These are phyloP conservation scores for Aspergillus unguis DNA, from an alignment of 2,329 filamentous ascomycete species.

Conservation along the genomic window DNA sequence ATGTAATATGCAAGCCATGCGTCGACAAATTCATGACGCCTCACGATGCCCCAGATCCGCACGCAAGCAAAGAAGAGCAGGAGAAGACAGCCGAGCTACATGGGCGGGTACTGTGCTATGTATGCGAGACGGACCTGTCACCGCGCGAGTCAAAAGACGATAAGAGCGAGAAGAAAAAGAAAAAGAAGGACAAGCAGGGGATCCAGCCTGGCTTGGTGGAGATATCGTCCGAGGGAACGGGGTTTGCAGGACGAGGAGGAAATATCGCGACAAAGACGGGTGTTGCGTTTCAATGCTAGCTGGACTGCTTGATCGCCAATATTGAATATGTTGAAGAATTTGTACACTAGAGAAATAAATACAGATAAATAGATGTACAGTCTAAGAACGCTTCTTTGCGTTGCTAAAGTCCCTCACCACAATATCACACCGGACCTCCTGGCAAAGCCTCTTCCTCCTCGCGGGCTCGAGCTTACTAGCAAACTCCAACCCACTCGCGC, in stretches of 20 bases:
- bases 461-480: constrained; percentile 70
- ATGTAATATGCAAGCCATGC: constrained; percentile 84
- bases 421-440: constrained; percentile 79
- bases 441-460: constrained; percentile 75
- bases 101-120: constrained; percentile 68
- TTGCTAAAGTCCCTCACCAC: constrained; percentile 75
- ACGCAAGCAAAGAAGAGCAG: constrained; percentile 54
- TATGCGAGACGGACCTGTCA: constrained; percentile 78
- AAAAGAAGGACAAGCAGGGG: constrained; percentile 49
- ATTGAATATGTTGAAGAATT: background rate
- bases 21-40: constrained; percentile 77
- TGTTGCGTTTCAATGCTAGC: constrained; percentile 76
- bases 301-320: background rate
- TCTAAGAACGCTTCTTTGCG: constrained; percentile 47
- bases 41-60: constrained; percentile 54
- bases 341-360: background rate
- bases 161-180: constrained; percentile 27
- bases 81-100: constrained; percentile 32
- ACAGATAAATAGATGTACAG: background rate
- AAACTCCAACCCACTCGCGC: constrained; percentile 89
- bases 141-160: constrained; percentile 29
- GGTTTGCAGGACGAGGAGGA: constrained; percentile 82
- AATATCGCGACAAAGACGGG: constrained; percentile 76
- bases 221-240: constrained; percentile 82
- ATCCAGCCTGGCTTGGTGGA: constrained; percentile 71